These are phyloP conservation scores for Aureobasidium pullulans DNA, from an alignment of 2,329 filamentous ascomycete species.

Conservation along the genomic window DNA sequence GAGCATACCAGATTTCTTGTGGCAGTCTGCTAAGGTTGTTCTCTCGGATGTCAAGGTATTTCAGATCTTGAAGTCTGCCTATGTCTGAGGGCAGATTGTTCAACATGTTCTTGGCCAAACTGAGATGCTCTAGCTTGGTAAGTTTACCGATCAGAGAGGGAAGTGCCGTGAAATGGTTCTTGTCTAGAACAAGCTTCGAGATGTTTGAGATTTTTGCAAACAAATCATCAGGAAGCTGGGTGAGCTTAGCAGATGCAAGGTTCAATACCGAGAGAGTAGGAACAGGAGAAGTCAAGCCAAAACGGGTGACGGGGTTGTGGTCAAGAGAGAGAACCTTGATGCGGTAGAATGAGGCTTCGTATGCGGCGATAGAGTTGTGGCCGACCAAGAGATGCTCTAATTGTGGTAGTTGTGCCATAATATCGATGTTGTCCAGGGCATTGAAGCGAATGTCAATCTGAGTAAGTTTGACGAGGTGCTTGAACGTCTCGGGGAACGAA, in stretches of 20 bases:
- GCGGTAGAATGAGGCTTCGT: conserved; percentile 79
- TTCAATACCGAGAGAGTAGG: conserved; percentile 81
- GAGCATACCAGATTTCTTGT: conserved; percentile 92
- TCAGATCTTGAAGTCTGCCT: conserved; percentile 76
- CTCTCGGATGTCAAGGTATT: conserved; percentile 78
- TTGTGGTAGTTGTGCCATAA: conserved; percentile 74
- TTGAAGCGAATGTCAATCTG: conserved; percentile 97
- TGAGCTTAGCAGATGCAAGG: conserved; percentile 82
- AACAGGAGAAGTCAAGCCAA: conserved; percentile 69
- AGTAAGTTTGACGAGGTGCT: conserved; percentile 66
- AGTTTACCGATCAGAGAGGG: conserved; percentile 80
- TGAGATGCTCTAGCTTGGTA: conserved; percentile 79
- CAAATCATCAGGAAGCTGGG: conserved; percentile 75
- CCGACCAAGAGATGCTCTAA: conserved; percentile 84
- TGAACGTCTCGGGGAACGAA: conserved; percentile 62
- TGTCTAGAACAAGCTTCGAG: conserved; percentile 81
- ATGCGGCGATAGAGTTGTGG: conserved; percentile 86
- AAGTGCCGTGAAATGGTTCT: conserved; percentile 90
- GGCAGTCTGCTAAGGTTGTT: conserved; percentile 89
- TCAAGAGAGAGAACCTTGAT: conserved; percentile 82
- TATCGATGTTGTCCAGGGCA: conserved; percentile 77
- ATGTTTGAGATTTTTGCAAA: conserved; percentile 84
- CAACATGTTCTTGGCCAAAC: conserved; percentile 85
- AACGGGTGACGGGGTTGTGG: conserved; percentile 90
- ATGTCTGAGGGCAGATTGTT: conserved; percentile 79